Evolutionary conservation across 306 rosid species (phyloP).

Genomic region (Fagus crenata): DNA sequence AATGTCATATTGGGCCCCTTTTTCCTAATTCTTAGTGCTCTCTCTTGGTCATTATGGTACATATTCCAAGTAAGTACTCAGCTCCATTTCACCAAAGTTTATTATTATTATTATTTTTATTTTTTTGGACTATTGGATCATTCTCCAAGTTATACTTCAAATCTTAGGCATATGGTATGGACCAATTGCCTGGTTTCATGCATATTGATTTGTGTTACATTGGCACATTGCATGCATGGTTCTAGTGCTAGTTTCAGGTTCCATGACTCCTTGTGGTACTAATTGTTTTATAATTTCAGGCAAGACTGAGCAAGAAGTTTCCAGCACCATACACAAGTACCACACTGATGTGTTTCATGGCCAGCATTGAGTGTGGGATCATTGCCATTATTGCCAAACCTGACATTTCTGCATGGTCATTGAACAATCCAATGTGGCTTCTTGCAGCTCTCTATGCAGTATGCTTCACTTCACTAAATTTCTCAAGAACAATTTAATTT

Average conservation of each 20-base stretch:
- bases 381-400: slow-evolving; percentile 52
- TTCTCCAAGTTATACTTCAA: too few relatives aligned
- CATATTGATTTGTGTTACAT: too few relatives aligned
- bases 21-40: slow-evolving; percentile 41
- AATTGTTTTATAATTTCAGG: slow-evolving; percentile 41
- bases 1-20: slow-evolving; percentile 47
- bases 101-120: neutral
- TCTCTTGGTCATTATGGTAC: slow-evolving; percentile 67
- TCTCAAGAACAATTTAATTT: neutral
- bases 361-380: slow-evolving; percentile 57
- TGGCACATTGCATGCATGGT: too few relatives aligned
- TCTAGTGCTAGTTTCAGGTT: neutral
- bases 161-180: too few relatives aligned
- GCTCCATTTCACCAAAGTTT: neutral
- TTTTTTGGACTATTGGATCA: too few relatives aligned
- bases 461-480: slow-evolving; percentile 2
- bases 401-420: slow-evolving; percentile 56
- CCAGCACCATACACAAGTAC: slow-evolving; percentile 84
- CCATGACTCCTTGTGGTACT: neutral
- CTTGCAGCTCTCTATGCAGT: slow-evolving; percentile 59
- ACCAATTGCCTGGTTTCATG: too few relatives aligned
- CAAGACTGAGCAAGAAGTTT: slow-evolving; percentile 55
- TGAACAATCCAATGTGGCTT: slow-evolving; percentile 44
- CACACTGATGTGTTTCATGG: slow-evolving; percentile 52
- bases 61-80: slow-evolving; percentile 55